A percentile compares a stretch with the other conserved stretches of the same genome.
Conservation (phyloP, 2,329 filamentous ascomycete genomes). For the Scytalidium lignicola region DNA sequence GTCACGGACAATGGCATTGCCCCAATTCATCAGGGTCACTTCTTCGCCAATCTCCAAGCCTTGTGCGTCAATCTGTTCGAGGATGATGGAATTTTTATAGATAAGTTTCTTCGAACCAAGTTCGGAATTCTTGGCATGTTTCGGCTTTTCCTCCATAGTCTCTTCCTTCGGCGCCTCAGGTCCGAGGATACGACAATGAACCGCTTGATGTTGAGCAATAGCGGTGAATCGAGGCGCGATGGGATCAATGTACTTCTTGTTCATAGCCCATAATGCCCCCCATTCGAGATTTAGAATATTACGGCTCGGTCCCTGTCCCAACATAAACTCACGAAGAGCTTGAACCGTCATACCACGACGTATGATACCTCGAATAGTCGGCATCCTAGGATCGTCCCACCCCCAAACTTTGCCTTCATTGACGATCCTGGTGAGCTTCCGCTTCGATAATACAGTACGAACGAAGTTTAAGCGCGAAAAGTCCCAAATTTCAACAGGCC, state of each 20-base stretch:
- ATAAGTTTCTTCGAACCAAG: conserved; percentile 82
- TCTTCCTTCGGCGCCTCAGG: conserved; percentile 56
- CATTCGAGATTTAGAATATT: conserved; percentile 84
- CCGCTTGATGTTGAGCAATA: conserved; percentile 64
- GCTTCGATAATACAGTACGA: conserved; percentile 76
- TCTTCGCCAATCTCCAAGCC: conserved; percentile 81
- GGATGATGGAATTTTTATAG: conserved; percentile 67
- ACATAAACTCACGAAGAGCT: conserved; percentile 76
- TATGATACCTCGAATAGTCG: conserved; percentile 73
- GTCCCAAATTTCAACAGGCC: conserved; percentile 79
- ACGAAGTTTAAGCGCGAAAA: conserved; percentile 83
- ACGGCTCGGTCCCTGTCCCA: conserved; percentile 77
- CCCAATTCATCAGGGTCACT: conserved; percentile 96
- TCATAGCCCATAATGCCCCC: conserved; percentile 63
- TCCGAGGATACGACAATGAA: conserved; percentile 60
- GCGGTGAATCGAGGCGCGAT: conserved; percentile 70
- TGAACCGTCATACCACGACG: conserved; percentile 74
- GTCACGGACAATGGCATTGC: conserved; percentile 72
- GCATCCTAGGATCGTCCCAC: conserved; percentile 86
- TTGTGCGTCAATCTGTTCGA: conserved; percentile 84
- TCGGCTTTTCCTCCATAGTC: conserved; percentile 69
- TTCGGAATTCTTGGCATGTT: conserved; percentile 83
- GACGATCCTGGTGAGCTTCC: conserved; percentile 80
- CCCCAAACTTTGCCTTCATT: conserved; percentile 71
- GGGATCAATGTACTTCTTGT: conserved; percentile 81